These are phyloP conservation scores for Penicillium polonicum DNA, from an alignment of 2,329 filamentous ascomycete species.

Conservation along the genomic window DNA sequence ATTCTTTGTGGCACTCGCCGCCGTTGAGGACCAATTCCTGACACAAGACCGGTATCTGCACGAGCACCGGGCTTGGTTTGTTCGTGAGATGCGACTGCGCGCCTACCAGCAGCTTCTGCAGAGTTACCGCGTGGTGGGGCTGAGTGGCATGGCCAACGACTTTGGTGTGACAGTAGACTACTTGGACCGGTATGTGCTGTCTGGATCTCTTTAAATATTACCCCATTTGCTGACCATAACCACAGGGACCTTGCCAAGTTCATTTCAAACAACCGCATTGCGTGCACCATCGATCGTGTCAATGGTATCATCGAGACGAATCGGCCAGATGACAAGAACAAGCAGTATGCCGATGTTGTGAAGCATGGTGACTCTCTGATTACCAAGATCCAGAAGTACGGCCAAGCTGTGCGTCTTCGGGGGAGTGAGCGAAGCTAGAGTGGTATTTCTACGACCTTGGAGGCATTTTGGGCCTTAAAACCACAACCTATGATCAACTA, in stretches of 20 bases:
- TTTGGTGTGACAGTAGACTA: constrained; percentile 98
- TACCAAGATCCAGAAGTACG: constrained; percentile 99
- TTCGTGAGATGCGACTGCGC: constrained; percentile 94
- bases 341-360: constrained; percentile 97
- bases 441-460: constrained; percentile 8
- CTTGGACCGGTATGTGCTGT: constrained; percentile 72
- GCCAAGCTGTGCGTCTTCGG: constrained; percentile 88
- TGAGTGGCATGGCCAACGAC: constrained; percentile 94
- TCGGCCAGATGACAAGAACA: constrained; percentile 97
- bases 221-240: constrained; percentile 17
- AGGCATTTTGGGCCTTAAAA: constrained; percentile 8
- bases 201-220: background rate
- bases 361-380: constrained; percentile 97
- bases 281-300: constrained; percentile 96
- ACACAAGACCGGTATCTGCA: constrained; percentile 91
- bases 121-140: constrained; percentile 94
- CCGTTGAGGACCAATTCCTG: constrained; percentile 91
- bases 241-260: constrained; percentile 89
- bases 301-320: constrained; percentile 98
- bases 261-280: constrained; percentile 89
- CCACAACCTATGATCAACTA: constrained; percentile 8
- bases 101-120: constrained; percentile 96
- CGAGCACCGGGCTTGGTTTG: constrained; percentile 96
- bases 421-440: constrained; percentile 83
- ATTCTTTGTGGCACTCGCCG: constrained; percentile 86